A percentile compares a stretch with the other conserved stretches of the same genome.
These are phyloP conservation scores for Lactarius hatsudake DNA, from an alignment of 768 basidiomycete species.

Conservation along the genomic window DNA sequence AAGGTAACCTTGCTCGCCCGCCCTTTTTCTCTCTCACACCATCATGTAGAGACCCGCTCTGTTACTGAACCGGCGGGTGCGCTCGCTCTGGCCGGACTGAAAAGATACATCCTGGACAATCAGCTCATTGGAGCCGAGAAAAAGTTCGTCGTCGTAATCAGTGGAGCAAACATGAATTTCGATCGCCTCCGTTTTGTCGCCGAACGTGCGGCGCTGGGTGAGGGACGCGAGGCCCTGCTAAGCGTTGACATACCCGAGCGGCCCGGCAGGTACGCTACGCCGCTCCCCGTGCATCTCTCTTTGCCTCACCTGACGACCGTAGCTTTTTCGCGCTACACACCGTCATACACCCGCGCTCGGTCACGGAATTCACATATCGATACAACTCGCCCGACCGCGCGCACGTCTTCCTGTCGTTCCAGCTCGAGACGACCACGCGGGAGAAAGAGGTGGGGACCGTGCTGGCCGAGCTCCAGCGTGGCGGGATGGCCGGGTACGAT, in stretches of 20 bases:
- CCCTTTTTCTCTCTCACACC: too few species aligned
- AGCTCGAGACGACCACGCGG: conserved; percentile 59
- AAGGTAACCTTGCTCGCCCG: conserved; percentile 51
- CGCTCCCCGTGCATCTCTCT: not conserved
- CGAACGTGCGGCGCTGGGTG: conserved; percentile 95
- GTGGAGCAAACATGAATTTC: conserved; percentile 99
- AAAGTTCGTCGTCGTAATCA: conserved; percentile 87
- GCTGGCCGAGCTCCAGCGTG: conserved; percentile 54
- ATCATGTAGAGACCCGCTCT: conserved; percentile 78
- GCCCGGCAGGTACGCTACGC: conserved; percentile 75
- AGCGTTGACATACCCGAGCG: conserved; percentile 93
- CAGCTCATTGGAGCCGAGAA: conserved; percentile 79
- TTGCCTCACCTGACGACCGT: not conserved
- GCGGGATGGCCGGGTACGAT: conserved; percentile 82
- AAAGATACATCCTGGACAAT: conserved; percentile 80
- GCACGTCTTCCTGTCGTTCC: conserved; percentile 89
- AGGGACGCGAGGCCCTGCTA: conserved; percentile 89
- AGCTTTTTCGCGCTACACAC: conserved; percentile 89
- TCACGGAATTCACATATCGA: conserved; percentile 96
- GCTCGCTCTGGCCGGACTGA: conserved; percentile 86
- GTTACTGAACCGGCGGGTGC: conserved; percentile 97
- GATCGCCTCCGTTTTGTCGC: conserved; percentile 96
- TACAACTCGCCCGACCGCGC: conserved; percentile 73
- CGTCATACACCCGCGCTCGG: conserved; percentile 83
- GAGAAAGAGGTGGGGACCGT: conserved; percentile 62